Conservation (phyloP, 225 moss, liverwort and hornwort genomes). For the Physcomitrellopsis africana region DNA sequence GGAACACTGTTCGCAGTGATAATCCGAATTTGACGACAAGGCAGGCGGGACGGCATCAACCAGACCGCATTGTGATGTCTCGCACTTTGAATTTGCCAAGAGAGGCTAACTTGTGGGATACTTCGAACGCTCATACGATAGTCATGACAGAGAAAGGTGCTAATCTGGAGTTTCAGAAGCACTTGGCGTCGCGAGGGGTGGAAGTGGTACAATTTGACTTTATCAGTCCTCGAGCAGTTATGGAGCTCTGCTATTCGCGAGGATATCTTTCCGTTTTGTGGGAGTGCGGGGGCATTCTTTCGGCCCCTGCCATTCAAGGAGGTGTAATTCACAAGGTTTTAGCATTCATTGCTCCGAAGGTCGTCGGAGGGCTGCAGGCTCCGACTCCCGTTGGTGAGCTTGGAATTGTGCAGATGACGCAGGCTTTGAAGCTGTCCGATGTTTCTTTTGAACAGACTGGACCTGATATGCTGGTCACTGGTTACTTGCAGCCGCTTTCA, state of each 20-base stretch:
- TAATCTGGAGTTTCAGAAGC: constrained; percentile 67
- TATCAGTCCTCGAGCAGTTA: constrained; percentile 72
- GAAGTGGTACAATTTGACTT: constrained; percentile 94
- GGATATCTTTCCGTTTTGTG: constrained; percentile 86
- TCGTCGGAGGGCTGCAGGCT: constrained; percentile 84
- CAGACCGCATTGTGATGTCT: constrained; percentile 93
- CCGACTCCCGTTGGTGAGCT: constrained; percentile 94
- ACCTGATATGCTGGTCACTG: constrained; percentile 82
- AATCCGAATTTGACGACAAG: constrained; percentile 90
- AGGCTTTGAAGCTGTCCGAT: constrained; percentile 77
- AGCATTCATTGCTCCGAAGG: constrained; percentile 94
- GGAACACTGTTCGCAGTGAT: constrained; percentile 90
- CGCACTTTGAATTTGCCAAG: constrained; percentile 72
- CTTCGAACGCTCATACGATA: constrained; percentile 72
- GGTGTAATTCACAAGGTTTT: constrained; percentile 85
- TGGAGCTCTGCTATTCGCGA: constrained; percentile 90
- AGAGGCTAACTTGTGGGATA: constrained; percentile 87
- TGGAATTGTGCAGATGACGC: constrained; percentile 97
- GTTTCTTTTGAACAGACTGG: constrained; percentile 87
- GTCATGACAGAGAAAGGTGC: constrained; percentile 93
- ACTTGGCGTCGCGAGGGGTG: constrained; percentile 73
- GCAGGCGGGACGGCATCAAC: constrained; percentile 75
- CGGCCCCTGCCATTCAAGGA: constrained; percentile 88
- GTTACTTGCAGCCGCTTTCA: constrained; percentile 69
- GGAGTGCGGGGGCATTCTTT: constrained; percentile 93